Evolutionary conservation across 441 rosid species (phyloP), one percentile per base, ranked within the genome.

Genomic region (Syzygium syzygioides): DNA sequence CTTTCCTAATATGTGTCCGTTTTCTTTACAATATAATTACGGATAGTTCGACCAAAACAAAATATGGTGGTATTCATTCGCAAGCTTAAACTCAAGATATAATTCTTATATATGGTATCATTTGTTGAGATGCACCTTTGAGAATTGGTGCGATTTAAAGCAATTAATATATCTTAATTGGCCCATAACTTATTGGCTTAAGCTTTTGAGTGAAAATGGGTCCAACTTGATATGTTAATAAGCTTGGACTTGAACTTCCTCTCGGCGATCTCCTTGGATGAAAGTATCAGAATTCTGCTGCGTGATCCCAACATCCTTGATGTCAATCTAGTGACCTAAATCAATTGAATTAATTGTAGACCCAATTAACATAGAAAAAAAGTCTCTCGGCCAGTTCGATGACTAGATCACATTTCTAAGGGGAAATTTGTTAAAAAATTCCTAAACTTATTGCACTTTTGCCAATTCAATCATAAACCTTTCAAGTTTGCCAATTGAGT

Each of bases 161-260:
- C 14, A 60, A 30, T 28, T 28, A 60, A 60, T 60, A 0, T 60
- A 60, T 60, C 1, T 60, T 60, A 60, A 6, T 60, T 60, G 8
- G 2, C 32, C 6, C 66, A 6, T 28, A 60, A 60, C 0, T 15
- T 1, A 60, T 60, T 28, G 8, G 0, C 1, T 60, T 28, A 5
- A 60, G 8, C n/a, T 60, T 60, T 60, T 3, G 4, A 60, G 32
- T 60, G 14, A 60, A 59, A 6, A 60, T 60, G 6, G 66, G 6
- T 60, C 32, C 2, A 14, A 28, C 9, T 13, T 0, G 2, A 60
- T 60, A 60, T 28, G 14, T 60, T 60, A 2, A 60, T 2, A 28
- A 3, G 32, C 28, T 60, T 0, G 0, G 32, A 60, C 4, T 60
- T 28, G 9, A 28, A 13, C 32, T 60, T 13, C 0, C 0, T 7